These are phyloP conservation scores for Durusdinium trenchii DNA, from an alignment of 73 alveolate species.

Conservation along the genomic window DNA sequence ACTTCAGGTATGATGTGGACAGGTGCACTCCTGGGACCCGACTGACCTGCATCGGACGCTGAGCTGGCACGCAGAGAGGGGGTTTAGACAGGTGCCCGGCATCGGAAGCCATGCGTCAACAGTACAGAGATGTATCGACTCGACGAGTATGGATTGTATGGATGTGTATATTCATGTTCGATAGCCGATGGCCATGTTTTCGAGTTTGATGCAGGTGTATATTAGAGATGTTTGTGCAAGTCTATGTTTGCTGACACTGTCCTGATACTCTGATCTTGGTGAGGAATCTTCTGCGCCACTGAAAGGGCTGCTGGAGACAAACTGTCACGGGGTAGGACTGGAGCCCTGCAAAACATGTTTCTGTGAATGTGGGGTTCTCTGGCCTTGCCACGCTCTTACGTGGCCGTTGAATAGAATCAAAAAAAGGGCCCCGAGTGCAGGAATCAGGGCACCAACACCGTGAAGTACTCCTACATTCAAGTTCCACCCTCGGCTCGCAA, in stretches of 20 bases:
- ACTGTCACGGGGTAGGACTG: conserved; percentile 63
- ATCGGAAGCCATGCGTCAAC: too few species aligned
- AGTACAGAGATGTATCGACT: too few species aligned
- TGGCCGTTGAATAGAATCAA: too few species aligned
- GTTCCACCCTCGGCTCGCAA: not conserved
- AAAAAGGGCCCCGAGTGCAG: too few species aligned
- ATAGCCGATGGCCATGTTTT: too few species aligned
- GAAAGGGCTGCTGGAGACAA: conserved; percentile 80
- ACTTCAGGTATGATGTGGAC: conserved; percentile 98
- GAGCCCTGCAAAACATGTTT: not conserved
- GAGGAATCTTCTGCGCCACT: conserved; percentile 76
- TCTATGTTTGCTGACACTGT: too few species aligned
- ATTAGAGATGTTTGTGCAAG: too few species aligned
- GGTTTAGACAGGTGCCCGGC: not conserved
- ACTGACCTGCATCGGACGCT: conserved; percentile 97
- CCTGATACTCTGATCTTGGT: too few species aligned
- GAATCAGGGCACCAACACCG: conserved; percentile 94
- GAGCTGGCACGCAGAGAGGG: conserved; percentile 12
- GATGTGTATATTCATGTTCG: too few species aligned
- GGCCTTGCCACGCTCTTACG: too few species aligned
- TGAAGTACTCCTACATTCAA: conserved; percentile 84
- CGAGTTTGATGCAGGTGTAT: too few species aligned
- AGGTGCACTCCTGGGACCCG: conserved; percentile 98
- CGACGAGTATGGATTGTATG: too few species aligned
- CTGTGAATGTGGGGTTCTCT: not conserved